Evolutionary conservation across 2,329 filamentous ascomycete species (phyloP), one percentile per base, ranked within the genome.

Genomic region (Aureobasidium leucospermi): DNA sequence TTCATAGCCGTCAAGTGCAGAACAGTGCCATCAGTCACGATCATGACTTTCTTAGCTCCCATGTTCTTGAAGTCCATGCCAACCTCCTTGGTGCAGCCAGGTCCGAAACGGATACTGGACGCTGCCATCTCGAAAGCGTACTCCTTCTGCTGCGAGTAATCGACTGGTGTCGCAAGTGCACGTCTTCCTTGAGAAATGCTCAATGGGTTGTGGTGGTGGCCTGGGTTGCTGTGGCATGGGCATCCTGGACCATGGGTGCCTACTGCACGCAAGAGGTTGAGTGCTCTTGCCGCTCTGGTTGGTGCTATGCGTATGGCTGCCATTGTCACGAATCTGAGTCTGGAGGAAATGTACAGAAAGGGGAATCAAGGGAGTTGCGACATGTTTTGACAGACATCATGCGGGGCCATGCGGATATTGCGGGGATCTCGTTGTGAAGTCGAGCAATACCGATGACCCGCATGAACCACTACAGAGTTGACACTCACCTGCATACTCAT

Each of bases 71-170:
- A 86, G 74, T 99, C 94, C 94, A 97, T 97, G 64, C 94, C 94
- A 19, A 99, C 91, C 74, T 99, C 94, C 73, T 90, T 90, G 28
- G 94, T 99, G 60, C 88, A 89, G 6, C 94, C 94, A 0, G 90
- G 90, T 0, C 94, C 94, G 68, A 97, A 99, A 11, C 94, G 85
- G 69, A 99, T 96, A 31, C 88, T 90, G 1, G 90, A 96, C 1
- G 94, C 91, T 0, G 94, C 94, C 93, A 99, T 96, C 74, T 99
- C 94, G 71, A 99, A 99, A 13, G 94, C 94, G 76, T 99, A 99
- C 73, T 99, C 94, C 72, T 95, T 96, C 69, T 91, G 83, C 64
- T 85, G 82, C 2, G 83, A 81, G 8, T 81, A 75, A 67, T 90
- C 86, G 31, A 88, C 76, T 0, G 92, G 90, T 0, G 90, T 93